These are phyloP conservation scores for Aspergillus pseudoglaucus DNA, from an alignment of 2,329 filamentous ascomycete genomes.

Conservation along the genomic window DNA sequence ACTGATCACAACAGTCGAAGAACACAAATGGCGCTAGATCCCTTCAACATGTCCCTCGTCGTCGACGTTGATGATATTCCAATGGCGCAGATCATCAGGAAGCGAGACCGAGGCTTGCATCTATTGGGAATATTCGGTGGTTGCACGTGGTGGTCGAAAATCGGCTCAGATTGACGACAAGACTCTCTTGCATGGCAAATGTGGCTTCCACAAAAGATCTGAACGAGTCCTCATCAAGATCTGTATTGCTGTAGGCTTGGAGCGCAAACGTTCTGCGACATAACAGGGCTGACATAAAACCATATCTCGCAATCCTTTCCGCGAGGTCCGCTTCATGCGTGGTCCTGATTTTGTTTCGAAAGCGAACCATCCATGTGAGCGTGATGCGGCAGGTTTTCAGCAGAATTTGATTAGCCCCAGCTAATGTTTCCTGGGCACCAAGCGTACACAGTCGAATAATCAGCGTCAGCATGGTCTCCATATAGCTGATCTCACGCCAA, in stretches of 20 bases:
- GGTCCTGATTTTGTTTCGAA: conserved; percentile 42
- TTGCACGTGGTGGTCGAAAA: conserved; percentile 31
- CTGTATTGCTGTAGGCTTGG: conserved; percentile 3
- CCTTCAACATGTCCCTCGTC: conserved; percentile 47
- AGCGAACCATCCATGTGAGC: conserved; percentile 43
- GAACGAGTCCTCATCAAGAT: conserved; percentile 9
- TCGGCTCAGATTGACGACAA: conserved; percentile 29
- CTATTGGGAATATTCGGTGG: conserved; percentile 49
- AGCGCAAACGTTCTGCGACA: conserved; percentile 45
- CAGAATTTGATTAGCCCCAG: conserved; percentile 30
- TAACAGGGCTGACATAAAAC: conserved; percentile 51
- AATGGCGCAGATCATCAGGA: conserved; percentile 45
- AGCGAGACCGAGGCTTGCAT: conserved; percentile 34
- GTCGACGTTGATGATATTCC: conserved; percentile 54
- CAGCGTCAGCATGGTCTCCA: conserved; percentile 53
- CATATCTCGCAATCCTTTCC: conserved; percentile 38
- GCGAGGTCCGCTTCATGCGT: conserved; percentile 33
- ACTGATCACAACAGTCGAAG: conserved; percentile 48
- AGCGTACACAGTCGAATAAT: conserved; percentile 36
- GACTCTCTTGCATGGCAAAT: conserved; percentile 44
- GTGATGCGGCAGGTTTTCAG: conserved; percentile 38
- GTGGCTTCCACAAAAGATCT: conserved; percentile 35
- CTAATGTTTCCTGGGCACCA: conserved; percentile 11
- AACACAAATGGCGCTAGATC: conserved; percentile 47
- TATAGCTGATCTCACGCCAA: conserved; percentile 54